Evolutionary conservation across 2,329 filamentous ascomycete genomes (phyloP), one percentile per base, ranked within the genome.

Genomic region (Simplicillium aogashimaense): DNA sequence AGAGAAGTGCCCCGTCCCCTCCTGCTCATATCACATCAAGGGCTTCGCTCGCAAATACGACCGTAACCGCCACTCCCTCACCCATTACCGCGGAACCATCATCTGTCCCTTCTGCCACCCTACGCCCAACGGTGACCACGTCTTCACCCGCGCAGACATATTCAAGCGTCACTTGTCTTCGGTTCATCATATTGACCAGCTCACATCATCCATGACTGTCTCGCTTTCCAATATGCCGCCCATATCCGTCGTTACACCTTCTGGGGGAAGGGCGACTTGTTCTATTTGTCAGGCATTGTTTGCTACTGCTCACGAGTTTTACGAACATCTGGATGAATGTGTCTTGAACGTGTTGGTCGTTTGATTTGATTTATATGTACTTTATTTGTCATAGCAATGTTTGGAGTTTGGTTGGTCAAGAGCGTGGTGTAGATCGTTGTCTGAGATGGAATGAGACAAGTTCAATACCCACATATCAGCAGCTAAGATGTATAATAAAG

Each of bases 81-180:
- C 90, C 3, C 92, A 97, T 57, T 98, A 97, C 70, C 94, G 95
- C 61, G 90, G 90, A 8, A 95, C 87, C 12, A 95, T 97, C 88
- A 84, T 95, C 7, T 98, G 92, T 54, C 89, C 89, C 5, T 97
- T 97, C 62, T 97, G 92, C 50, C 6, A 89, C 86, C 20, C 20
- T 25, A 6, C 20, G 6, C 20, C 20, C 6, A 3, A 77, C 86
- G 85, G 83, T 6, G 90, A 95, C 61, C 95, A 95, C 69, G 87
- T 85, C 48, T 97, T 98, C 63, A 95, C 95, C 64, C 78, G 92
- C 38, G 89, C 90, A 30, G 92, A 98, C 54, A 89, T 97, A 32
- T 97, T 97, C 72, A 97, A 97, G 70, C 75, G 90, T 38, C 92
- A 98, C 60, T 69, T 98, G 39, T 95, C 88, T 11, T 86, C 87